phyloP scores from a whole-genome alignment of 495 filamentous ascomycete genomes.

The Podospora bellae-mahoneyi region DNA sequence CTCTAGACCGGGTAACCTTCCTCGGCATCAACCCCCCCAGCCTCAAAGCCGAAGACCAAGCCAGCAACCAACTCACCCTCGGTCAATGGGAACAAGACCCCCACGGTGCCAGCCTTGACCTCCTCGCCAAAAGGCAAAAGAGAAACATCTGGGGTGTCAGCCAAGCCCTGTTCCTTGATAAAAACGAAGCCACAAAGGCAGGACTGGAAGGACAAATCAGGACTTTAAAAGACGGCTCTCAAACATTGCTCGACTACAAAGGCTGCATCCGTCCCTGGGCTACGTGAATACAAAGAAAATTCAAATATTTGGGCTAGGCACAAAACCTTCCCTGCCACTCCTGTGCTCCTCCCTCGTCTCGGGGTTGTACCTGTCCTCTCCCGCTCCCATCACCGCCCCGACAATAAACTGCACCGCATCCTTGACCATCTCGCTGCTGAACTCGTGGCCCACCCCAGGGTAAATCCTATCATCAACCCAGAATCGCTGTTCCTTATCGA shows the following conservation, averaged over 20 bases:
- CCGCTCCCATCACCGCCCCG: constrained; percentile 42
- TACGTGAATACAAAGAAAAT: not conserved
- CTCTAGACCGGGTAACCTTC: constrained; percentile 44
- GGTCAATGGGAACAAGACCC: constrained; percentile 50
- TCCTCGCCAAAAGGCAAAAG: constrained; percentile 46
- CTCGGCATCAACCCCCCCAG: constrained; percentile 68
- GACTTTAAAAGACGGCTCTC: constrained; percentile 27
- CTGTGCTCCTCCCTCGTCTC: constrained; percentile 2
- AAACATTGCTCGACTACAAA: constrained; percentile 33
- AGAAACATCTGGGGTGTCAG: constrained; percentile 48
- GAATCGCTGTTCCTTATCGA: constrained; percentile 51
- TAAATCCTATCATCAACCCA: constrained; percentile 72
- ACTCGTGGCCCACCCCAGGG: constrained; percentile 66
- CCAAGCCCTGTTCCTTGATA: constrained; percentile 38
- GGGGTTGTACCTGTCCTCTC: constrained; percentile 11
- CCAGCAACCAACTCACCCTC: constrained; percentile 40
- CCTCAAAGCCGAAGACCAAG: constrained; percentile 38
- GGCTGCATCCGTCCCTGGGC: not conserved
- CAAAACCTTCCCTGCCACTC: not conserved
- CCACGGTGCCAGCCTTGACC: constrained; percentile 43
- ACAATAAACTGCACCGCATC: constrained; percentile 67
- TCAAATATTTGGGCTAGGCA: not conserved
- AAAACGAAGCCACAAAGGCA: constrained; percentile 22
- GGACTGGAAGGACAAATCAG: constrained; percentile 12
- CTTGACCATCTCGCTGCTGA: constrained; percentile 66